A percentile compares a stretch with the other conserved stretches of the same genome.
These are phyloP conservation scores for Capillidium heterosporum DNA, from an alignment of 371 early-diverging fungal genomes.

Conservation along the genomic window DNA sequence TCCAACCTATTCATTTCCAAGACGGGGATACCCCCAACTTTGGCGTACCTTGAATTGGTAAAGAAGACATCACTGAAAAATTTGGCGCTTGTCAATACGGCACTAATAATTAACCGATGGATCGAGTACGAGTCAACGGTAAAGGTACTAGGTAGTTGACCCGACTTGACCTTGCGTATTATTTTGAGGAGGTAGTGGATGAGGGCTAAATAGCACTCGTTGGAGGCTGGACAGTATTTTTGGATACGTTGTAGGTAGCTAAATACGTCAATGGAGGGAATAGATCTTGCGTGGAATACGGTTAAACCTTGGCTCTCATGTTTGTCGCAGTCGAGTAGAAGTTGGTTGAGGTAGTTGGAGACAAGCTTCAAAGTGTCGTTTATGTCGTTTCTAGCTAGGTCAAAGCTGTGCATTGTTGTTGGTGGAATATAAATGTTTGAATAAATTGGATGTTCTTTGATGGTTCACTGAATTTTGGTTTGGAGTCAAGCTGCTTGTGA, in stretches of 20 bases:
- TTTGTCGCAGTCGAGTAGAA: slow-evolving; percentile 30
- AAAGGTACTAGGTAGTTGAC: slow-evolving; percentile 23
- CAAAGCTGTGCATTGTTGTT: slow-evolving; percentile 22
- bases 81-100: slow-evolving; percentile 64
- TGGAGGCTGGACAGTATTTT: slow-evolving; percentile 79
- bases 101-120: slow-evolving; percentile 73
- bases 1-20: slow-evolving; percentile 77
- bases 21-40: slow-evolving; percentile 83
- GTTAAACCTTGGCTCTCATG: slow-evolving; percentile 17
- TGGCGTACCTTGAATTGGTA: slow-evolving; percentile 77
- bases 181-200: slow-evolving; percentile 71
- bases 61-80: slow-evolving; percentile 78
- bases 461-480: too few relatives aligned
- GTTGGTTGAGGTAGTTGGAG: slow-evolving; percentile 30
- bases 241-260: slow-evolving; percentile 70
- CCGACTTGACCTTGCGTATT: slow-evolving; percentile 25
- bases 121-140: slow-evolving; percentile 72
- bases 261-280: slow-evolving; percentile 69
- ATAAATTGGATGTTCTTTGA: too few relatives aligned
- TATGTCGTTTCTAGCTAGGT: slow-evolving; percentile 31
- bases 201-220: slow-evolving; percentile 65
- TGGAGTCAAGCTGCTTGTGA: too few relatives aligned
- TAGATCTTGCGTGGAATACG: slow-evolving; percentile 69
- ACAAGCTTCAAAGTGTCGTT: slow-evolving; percentile 45
- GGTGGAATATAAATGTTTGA: too few relatives aligned